These are phyloP conservation scores for Penicillium riverlandense DNA, from an alignment of 495 filamentous ascomycete genomes.

Conservation along the genomic window DNA sequence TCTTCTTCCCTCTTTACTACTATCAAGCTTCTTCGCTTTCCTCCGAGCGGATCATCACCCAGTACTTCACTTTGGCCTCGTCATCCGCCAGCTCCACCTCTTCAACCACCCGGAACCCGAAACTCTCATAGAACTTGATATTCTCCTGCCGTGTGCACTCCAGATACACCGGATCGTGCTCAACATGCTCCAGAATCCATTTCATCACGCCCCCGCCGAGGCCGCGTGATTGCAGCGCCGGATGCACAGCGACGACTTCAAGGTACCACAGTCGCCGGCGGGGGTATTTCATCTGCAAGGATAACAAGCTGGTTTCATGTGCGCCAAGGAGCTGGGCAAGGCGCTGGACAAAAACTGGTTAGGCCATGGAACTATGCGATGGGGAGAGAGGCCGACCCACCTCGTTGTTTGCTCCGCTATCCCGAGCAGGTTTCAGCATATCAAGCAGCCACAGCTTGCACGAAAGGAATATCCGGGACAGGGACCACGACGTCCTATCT, in stretches of 20 bases:
- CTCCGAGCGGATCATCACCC: slow-evolving; percentile 19
- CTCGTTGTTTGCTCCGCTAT: slow-evolving; percentile 7
- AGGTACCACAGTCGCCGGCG: slow-evolving; percentile 18
- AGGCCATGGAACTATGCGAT: not conserved
- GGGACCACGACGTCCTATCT: slow-evolving; percentile 6
- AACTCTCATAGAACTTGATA: slow-evolving; percentile 18
- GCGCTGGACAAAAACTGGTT: slow-evolving; percentile 5
- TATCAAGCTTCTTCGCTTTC: not conserved
- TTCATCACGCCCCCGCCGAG: slow-evolving; percentile 13
- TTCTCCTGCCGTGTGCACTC: slow-evolving; percentile 20
- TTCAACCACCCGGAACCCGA: slow-evolving; percentile 18
- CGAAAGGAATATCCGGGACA: slow-evolving; percentile 2
- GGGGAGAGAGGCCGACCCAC: not conserved
- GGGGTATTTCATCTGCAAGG: slow-evolving; percentile 4
- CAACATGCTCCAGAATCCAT: slow-evolving; percentile 7
- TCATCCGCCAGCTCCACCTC: slow-evolving; percentile 16
- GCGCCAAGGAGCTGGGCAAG: slow-evolving; percentile 8
- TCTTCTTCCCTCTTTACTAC: not conserved
- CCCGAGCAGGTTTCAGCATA: slow-evolving; percentile 7
- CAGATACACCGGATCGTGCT: slow-evolving; percentile 11
- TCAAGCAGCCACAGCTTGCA: slow-evolving; percentile 18
- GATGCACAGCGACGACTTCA: slow-evolving; percentile 25
- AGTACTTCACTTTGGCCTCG: slow-evolving; percentile 11
- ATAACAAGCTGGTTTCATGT: slow-evolving; percentile 4
- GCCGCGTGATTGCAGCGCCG: slow-evolving; percentile 18